Evolutionary conservation across 163 green algal species (phyloP).

Genomic region (Chlorella variabilis): DNA sequence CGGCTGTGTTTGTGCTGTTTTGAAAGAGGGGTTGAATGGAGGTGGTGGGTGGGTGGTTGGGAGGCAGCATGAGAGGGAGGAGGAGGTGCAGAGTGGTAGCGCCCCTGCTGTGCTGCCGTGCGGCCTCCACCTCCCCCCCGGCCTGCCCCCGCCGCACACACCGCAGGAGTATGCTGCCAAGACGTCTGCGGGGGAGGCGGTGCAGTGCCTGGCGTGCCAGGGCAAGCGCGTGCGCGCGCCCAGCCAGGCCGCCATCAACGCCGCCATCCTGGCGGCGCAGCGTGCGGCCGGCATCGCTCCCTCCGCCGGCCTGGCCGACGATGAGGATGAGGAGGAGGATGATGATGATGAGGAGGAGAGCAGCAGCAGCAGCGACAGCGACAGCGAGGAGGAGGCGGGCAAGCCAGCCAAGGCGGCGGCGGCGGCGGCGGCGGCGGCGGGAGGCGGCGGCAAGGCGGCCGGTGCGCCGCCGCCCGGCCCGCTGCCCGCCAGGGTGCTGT

Average conservation of each 20-base stretch:
- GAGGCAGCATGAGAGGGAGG: neutral
- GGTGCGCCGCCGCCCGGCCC: neutral
- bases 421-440: too few relatives aligned
- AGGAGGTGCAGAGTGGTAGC: too few relatives aligned
- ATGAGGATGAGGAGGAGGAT: conserved; percentile 16
- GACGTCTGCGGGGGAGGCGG: neutral
- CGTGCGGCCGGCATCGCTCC: neutral
- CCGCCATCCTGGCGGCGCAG: conserved; percentile 40
- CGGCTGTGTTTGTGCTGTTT: neutral
- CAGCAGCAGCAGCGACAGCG: conserved; percentile 20
- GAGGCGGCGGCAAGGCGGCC: neutral
- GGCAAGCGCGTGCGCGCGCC: conserved; percentile 47
- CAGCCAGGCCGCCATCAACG: conserved; percentile 39
- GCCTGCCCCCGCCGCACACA: too few relatives aligned
- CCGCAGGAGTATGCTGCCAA: conserved; percentile 30
- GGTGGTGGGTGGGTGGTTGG: neutral
- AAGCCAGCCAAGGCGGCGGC: neutral
- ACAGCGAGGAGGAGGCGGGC: neutral
- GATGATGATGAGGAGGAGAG: conserved; percentile 25
- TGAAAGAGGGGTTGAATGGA: neutral
- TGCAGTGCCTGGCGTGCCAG: conserved; percentile 37
- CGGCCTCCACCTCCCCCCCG: too few relatives aligned
- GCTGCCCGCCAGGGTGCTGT: neutral
- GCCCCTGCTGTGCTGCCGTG: too few relatives aligned
- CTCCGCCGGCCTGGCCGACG: neutral